phyloP scores from a whole-genome alignment of 2,329 filamentous ascomycete genomes.

The Amphichorda felina region DNA sequence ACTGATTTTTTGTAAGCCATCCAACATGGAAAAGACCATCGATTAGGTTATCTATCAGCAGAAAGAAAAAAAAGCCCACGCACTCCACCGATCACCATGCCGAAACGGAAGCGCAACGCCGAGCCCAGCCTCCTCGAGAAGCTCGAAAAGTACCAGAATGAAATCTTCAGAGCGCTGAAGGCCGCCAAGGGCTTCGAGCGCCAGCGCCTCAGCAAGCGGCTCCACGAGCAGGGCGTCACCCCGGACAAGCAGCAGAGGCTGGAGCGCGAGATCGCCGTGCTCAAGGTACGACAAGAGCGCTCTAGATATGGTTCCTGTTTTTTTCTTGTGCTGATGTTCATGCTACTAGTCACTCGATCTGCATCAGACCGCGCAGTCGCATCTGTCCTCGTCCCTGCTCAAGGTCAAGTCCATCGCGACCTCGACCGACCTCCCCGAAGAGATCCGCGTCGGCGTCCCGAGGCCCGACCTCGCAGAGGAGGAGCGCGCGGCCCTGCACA shows the following conservation, averaged over 20 bases:
- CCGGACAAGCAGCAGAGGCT: constrained; percentile 44
- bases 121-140: constrained; percentile 34
- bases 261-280: constrained; percentile 44
- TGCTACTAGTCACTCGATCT: constrained; percentile 39
- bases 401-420: constrained; percentile 40
- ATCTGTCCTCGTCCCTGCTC: constrained; percentile 41
- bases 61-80: too few species aligned
- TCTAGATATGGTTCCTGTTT: not conserved
- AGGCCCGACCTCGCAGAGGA: constrained; percentile 40
- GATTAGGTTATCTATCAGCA: too few species aligned
- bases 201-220: constrained; percentile 57
- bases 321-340: constrained; percentile 3
- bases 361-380: constrained; percentile 42
- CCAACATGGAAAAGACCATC: too few species aligned
- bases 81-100: constrained; percentile 23
- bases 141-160: constrained; percentile 43
- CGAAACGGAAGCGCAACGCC: constrained; percentile 43
- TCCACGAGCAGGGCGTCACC: constrained; percentile 32
- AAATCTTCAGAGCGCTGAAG: constrained; percentile 57
- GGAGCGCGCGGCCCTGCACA: constrained; percentile 38
- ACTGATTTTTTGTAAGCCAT: too few species aligned
- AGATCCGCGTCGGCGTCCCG: constrained; percentile 31
- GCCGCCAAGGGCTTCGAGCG: constrained; percentile 65
- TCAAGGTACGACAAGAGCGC: constrained; percentile 40
- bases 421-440: constrained; percentile 34